phyloP scores from a whole-genome alignment of 768 basidiomycete genomes.

The Amanita phalloides region DNA sequence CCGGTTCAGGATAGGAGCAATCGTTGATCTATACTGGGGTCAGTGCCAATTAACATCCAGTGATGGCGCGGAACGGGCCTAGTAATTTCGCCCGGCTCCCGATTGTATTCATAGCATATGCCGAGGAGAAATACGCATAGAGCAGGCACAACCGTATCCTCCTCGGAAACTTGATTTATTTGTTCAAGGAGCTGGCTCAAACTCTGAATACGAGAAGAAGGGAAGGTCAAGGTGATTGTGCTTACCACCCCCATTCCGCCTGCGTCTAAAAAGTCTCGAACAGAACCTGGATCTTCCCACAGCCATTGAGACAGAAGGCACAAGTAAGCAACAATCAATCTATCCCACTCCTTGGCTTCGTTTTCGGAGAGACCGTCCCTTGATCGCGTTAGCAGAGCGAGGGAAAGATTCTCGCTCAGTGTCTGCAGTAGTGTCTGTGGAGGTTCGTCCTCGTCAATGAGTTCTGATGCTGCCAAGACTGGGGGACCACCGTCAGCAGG shows the following conservation, averaged over 20 bases:
- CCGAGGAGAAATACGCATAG: slow-evolving; percentile 88
- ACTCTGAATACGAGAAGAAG: background rate
- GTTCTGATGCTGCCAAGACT: slow-evolving; percentile 19
- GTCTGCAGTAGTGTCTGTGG: slow-evolving; percentile 71
- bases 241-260: slow-evolving; percentile 86
- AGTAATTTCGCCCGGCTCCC: slow-evolving; percentile 93
- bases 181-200: slow-evolving; percentile 79
- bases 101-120: slow-evolving; percentile 92
- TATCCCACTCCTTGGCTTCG: slow-evolving; percentile 84
- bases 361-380: slow-evolving; percentile 54
- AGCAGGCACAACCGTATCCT: slow-evolving; percentile 80
- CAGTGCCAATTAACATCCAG: background rate
- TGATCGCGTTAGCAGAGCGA: slow-evolving; percentile 71
- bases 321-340: slow-evolving; percentile 79
- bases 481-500: slow-evolving; percentile 56
- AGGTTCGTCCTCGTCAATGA: slow-evolving; percentile 45
- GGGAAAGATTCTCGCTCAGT: slow-evolving; percentile 83
- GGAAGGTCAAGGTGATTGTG: slow-evolving; percentile 8
- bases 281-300: slow-evolving; percentile 89
- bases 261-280: slow-evolving; percentile 82
- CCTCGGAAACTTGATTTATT: slow-evolving; percentile 81
- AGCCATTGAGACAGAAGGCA: slow-evolving; percentile 84
- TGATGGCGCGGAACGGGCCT: slow-evolving; percentile 36
- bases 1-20: slow-evolving; percentile 83
- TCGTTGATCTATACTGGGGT: slow-evolving; percentile 46